Evolutionary conservation across 768 basidiomycete species (phyloP).

Genomic region (Podaxis rugospora): DNA sequence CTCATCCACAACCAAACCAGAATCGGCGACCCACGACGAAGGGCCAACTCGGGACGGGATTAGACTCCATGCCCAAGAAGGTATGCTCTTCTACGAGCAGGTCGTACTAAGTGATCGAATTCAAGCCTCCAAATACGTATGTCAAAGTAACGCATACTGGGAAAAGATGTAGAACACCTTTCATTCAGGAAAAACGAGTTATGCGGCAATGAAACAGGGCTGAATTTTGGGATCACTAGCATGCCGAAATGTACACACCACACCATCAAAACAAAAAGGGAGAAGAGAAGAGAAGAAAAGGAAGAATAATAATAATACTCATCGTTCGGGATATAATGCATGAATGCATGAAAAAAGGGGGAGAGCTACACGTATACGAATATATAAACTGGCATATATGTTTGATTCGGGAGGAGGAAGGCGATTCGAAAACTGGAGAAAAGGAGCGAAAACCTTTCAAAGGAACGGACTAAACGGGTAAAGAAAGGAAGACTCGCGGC

Average conservation of each 20-base stretch:
- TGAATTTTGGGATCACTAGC: neutral
- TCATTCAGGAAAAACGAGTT: neutral
- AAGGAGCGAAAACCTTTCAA: constrained; percentile 6
- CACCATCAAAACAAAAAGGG: neutral
- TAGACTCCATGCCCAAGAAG: no score
- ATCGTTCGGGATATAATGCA: constrained; percentile 12
- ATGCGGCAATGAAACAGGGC: neutral
- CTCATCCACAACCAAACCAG: no score
- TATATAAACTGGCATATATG: constrained; percentile 10
- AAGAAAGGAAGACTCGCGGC: constrained; percentile 10
- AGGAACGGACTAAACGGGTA: constrained; percentile 10
- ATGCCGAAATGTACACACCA: constrained; percentile 7
- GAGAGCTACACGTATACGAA: constrained; percentile 5
- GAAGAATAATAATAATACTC: constrained; percentile 12
- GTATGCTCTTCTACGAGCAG: no score
- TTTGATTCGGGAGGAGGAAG: constrained; percentile 1
- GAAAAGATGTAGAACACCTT: neutral
- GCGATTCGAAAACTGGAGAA: constrained; percentile 5
- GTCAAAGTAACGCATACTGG: neutral
- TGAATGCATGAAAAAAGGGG: constrained; percentile 4
- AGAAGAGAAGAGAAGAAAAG: neutral
- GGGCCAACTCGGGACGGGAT: no score
- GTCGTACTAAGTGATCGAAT: no score
- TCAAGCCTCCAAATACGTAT: no score
- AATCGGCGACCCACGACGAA: no score